These are phyloP conservation scores for Rhypophila decipiens DNA, from an alignment of 495 filamentous ascomycete genomes.

Conservation along the genomic window DNA sequence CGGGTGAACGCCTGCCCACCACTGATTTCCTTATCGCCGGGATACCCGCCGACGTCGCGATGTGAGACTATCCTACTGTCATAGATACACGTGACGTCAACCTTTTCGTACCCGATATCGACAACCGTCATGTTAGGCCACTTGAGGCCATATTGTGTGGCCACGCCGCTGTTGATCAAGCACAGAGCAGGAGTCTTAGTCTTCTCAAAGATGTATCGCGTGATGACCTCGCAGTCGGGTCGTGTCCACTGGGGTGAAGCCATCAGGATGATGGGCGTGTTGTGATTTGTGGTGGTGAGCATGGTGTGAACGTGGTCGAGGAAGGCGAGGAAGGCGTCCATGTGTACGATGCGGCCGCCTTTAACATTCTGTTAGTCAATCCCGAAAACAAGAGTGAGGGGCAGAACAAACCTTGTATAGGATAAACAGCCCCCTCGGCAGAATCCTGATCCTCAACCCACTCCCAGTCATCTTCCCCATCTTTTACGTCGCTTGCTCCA, in stretches of 20 bases:
- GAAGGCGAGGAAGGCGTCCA: conserved; percentile 87
- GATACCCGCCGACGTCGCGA: conserved; percentile 36
- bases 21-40: conserved; percentile 56
- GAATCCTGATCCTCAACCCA: conserved; percentile 85
- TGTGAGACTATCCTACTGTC: conserved; percentile 59
- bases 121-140: conserved; percentile 70
- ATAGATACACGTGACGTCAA: conserved; percentile 80
- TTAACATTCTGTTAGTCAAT: no score
- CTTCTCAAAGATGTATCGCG: conserved; percentile 92
- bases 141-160: conserved; percentile 78
- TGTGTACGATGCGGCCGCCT: conserved; percentile 78
- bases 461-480: conserved; percentile 38
- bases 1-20: conserved; percentile 89
- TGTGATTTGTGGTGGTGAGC: conserved; percentile 82
- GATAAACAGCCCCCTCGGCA: conserved; percentile 83
- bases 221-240: conserved; percentile 71
- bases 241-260: conserved; percentile 79
- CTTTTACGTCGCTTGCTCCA: conserved; percentile 10
- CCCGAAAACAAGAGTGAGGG: no score
- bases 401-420: conserved; percentile 50
- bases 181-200: conserved; percentile 89
- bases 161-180: conserved; percentile 77
- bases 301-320: conserved; percentile 80
- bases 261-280: conserved; percentile 83
- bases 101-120: conserved; percentile 85